Evolutionary conservation across 176 grass and related monocot genomes (phyloP).

Genomic region (Carex myosuroides): DNA sequence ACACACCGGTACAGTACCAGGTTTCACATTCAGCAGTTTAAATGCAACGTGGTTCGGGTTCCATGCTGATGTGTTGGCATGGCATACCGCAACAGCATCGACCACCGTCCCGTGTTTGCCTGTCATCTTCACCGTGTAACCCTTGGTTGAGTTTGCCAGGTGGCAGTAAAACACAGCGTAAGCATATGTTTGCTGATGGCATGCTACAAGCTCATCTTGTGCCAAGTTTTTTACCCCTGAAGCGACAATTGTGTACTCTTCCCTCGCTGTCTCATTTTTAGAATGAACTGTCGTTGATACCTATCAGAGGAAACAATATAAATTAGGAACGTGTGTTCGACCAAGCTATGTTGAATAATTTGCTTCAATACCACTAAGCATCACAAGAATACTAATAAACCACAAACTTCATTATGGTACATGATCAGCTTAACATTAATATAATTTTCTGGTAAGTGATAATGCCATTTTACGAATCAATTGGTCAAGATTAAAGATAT

Average conservation of each 20-base stretch:
- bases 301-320: not conserved
- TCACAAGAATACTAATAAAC: no score
- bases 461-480: no score
- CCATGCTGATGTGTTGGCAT: no score
- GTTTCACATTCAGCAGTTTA: conserved; percentile 68
- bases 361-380: no score
- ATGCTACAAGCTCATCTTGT: conserved; percentile 35
- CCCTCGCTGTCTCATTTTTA: conserved; percentile 24
- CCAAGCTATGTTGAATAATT: no score
- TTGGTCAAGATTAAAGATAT: no score
- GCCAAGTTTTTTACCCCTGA: conserved; percentile 27
- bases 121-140: conserved; percentile 64
- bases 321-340: not conserved
- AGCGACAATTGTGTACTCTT: conserved; percentile 46
- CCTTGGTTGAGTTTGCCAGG: conserved; percentile 41
- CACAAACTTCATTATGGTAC: no score
- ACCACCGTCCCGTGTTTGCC: conserved; percentile 48
- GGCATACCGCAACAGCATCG: conserved; percentile 68
- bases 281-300: conserved; percentile 37
- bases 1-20: conserved; percentile 65
- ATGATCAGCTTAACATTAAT: no score
- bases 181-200: conserved; percentile 67
- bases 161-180: conserved; percentile 91
- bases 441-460: no score
- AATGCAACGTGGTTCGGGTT: conserved; percentile 77